These are phyloP conservation scores for Cyberlindnera maritima DNA, from an alignment of 805 yeast genomes.

Conservation along the genomic window DNA sequence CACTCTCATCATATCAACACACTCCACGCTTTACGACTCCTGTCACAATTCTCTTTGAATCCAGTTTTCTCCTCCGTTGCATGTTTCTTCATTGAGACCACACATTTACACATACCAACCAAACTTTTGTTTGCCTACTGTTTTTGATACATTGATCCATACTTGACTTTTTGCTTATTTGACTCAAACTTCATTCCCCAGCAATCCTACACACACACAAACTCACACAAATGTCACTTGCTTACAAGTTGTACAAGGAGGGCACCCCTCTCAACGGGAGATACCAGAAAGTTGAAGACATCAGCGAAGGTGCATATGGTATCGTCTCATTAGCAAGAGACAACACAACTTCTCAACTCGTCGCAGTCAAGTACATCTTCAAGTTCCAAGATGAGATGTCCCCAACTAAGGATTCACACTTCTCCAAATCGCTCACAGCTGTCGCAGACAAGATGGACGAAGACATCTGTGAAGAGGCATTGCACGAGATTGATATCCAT, in stretches of 20 bases:
- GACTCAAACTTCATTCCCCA: not conserved
- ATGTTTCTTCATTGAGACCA: not conserved
- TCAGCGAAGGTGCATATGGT: constrained; percentile 94
- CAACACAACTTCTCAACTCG: constrained; percentile 45
- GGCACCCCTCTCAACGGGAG: constrained; percentile 55
- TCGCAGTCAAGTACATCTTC: constrained; percentile 83
- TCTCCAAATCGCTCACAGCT: constrained; percentile 31
- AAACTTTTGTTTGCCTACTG: not conserved
- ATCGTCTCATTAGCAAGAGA: constrained; percentile 86
- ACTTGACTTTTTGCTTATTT: not conserved
- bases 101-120: too few species aligned
- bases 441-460: constrained; percentile 34
- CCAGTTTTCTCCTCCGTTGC: not conserved
- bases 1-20: not conserved
- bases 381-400: constrained; percentile 45
- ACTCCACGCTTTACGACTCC: too few species aligned
- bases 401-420: constrained; percentile 25
- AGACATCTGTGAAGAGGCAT: constrained; percentile 52
- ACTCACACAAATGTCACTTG: constrained; percentile 11
- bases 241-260: constrained; percentile 39
- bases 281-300: constrained; percentile 66
- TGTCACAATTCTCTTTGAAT: too few species aligned
- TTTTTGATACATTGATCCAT: not conserved
- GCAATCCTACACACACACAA: not conserved
- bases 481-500: constrained; percentile 66